phyloP scores from a whole-genome alignment of 805 yeast genomes.

The Yamadazyma sp. region DNA sequence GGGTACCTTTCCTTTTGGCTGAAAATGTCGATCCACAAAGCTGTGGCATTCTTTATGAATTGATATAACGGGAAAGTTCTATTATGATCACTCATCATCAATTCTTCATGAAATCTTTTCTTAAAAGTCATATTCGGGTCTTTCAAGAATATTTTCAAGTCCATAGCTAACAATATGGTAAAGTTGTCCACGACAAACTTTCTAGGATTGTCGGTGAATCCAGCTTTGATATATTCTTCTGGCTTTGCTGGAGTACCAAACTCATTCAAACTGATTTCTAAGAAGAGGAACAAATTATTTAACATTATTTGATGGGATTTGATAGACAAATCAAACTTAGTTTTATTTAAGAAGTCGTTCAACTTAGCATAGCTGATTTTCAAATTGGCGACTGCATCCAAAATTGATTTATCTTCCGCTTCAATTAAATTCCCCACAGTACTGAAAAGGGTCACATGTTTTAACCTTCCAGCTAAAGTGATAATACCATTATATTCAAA shows the following conservation, averaged over 20 bases:
- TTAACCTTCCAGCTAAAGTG: constrained; percentile 46
- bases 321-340: constrained; percentile 38
- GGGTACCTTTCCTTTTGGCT: constrained; percentile 32
- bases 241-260: constrained; percentile 42
- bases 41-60: constrained; percentile 35
- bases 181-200: constrained; percentile 44
- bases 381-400: constrained; percentile 30
- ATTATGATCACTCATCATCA: constrained; percentile 55
- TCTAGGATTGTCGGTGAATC: constrained; percentile 45
- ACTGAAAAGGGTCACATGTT: constrained; percentile 46
- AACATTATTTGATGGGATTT: constrained; percentile 42
- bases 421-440: constrained; percentile 42
- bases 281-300: constrained; percentile 36
- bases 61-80: constrained; percentile 51
- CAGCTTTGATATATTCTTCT: constrained; percentile 47
- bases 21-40: constrained; percentile 37
- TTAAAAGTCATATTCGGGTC: constrained; percentile 60
- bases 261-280: constrained; percentile 43
- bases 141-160: constrained; percentile 53
- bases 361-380: constrained; percentile 35
- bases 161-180: constrained; percentile 52
- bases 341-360: constrained; percentile 34
- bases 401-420: constrained; percentile 34
- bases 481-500: constrained; percentile 44
- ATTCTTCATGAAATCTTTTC: constrained; percentile 61